Evolutionary conservation across 176 grass and related monocot species (phyloP), one percentile per base, ranked within the genome.

Genomic region (Phyllostachys edulis): DNA sequence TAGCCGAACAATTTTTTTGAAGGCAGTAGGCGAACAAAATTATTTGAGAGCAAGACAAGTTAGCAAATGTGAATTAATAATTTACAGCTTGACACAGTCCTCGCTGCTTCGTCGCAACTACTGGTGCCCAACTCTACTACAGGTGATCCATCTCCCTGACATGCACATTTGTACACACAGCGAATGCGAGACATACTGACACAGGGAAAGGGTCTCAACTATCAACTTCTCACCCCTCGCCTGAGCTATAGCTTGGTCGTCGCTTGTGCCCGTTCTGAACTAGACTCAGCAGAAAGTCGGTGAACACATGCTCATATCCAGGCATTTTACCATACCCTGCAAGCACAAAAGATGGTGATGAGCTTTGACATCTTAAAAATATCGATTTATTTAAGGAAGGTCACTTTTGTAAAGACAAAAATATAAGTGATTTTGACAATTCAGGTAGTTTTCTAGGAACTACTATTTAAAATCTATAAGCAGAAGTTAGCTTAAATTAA

Each of bases 281-380:
- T 24, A 95, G 70, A 16, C 88, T 92, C 26, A 96, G 91, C 21
- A 99, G 80, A 40, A 99, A 96, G 64, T 99, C 91, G 0, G 89
- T 99, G 78, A 99, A 96, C 61, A 99, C 89, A 6, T 96, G 96
- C 73, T 99, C 96, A 50, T 99, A 99, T 16, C 89, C 96, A 51
- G 96, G 93, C 96, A 99, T 92, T 94, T 99, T 99, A 36, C 96
- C 91, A 51, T 90, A 96, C 10, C 96, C 96, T 99, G 87, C 64
- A 40, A 59, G 29, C 67, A 71, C 36, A 76, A 63, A 80, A 5
- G 38, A 65, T 3, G 73, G 41, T 39, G 16, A 23, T 56, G 2
- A 24, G 11, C 32, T 76, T 39, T 21, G 15, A 37, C 15, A 74
- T 36, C 6, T 74, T 47, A 49, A 45, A 27, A 70, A 24, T 4